phyloP scores from a whole-genome alignment of 305 asterid genomes.

The Rubia peregrina region DNA sequence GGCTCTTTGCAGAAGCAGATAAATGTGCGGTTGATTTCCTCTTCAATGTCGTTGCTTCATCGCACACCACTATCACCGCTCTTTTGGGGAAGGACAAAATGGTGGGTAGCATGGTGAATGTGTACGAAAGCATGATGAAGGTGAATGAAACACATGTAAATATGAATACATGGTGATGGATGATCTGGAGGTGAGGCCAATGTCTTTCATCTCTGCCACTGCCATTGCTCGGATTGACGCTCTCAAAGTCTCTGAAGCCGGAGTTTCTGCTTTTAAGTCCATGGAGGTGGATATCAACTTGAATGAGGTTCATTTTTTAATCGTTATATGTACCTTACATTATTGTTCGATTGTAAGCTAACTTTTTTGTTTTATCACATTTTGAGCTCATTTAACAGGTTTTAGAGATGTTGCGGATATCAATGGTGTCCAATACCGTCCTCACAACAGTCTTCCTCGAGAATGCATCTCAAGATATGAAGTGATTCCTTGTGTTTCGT shows the following conservation, averaged over 20 bases:
- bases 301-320: not conserved
- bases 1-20: not conserved
- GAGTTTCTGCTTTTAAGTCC: not conserved
- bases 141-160: not conserved
- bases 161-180: not conserved
- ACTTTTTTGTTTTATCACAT: too few relatives aligned
- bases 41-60: not conserved
- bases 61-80: not conserved
- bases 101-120: not conserved
- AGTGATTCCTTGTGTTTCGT: too few relatives aligned
- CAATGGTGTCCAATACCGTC: constrained; percentile 22
- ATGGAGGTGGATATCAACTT: not conserved
- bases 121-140: not conserved
- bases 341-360: too few relatives aligned
- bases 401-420: constrained; percentile 25
- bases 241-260: not conserved
- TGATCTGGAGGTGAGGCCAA: not conserved
- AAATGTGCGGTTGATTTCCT: not conserved
- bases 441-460: too few relatives aligned
- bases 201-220: not conserved
- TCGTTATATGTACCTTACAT: too few relatives aligned
- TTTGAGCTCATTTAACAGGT: constrained; percentile 17
- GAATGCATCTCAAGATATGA: too few relatives aligned
- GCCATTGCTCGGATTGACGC: not conserved
- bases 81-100: not conserved